phyloP scores from a whole-genome alignment of 768 basidiomycete genomes.

The Tephrocybe sp. region DNA sequence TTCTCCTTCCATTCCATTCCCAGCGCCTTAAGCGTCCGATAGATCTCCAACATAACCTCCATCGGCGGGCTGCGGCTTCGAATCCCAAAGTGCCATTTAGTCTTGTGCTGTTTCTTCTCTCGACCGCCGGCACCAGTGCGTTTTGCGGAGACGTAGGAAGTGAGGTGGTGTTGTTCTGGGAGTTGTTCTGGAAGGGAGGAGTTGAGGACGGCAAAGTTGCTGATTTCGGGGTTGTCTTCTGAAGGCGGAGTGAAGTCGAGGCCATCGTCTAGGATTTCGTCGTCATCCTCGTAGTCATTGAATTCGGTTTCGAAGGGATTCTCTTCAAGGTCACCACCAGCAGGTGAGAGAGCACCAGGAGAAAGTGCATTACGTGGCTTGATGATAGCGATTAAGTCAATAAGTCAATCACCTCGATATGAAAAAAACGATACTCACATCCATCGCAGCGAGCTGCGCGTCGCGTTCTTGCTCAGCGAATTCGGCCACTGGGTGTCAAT shows the following conservation, averaged over 20 bases:
- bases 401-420: background rate
- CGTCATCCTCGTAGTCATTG: constrained; percentile 54
- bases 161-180: constrained; percentile 64
- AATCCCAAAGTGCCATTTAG: constrained; percentile 98
- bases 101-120: constrained; percentile 74
- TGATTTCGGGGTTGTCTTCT: constrained; percentile 40
- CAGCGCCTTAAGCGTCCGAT: constrained; percentile 83
- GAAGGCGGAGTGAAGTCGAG: constrained; percentile 30
- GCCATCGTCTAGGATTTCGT: constrained; percentile 36
- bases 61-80: constrained; percentile 92
- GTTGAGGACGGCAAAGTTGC: constrained; percentile 86
- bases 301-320: constrained; percentile 86
- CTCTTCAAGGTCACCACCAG: constrained; percentile 59
- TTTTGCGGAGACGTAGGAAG: constrained; percentile 63
- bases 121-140: constrained; percentile 36
- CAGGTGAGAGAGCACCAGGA: constrained; percentile 65
- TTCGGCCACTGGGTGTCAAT: constrained; percentile 53
- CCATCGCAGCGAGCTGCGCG: constrained; percentile 75
- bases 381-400: background rate
- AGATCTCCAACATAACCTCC: constrained; percentile 99
- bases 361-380: constrained; percentile 77
- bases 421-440: constrained; percentile 49
- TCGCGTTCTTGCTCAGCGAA: constrained; percentile 87
- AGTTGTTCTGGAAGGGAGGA: constrained; percentile 75
- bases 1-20: constrained; percentile 99